phyloP scores from a whole-genome alignment of 306 rosid species.

The Medicago ruthenica region DNA sequence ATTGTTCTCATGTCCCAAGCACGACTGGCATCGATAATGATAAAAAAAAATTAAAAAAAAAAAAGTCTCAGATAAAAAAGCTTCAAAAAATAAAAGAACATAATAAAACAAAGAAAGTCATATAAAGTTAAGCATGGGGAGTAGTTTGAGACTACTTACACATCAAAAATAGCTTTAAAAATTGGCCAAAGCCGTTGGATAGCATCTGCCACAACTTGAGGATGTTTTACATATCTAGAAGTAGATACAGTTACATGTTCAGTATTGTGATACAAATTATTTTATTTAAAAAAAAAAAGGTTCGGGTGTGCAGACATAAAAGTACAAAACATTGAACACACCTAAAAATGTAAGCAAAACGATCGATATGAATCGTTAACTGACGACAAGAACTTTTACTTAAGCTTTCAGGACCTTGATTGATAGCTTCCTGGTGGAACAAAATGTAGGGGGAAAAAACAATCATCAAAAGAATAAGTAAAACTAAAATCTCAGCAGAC shows the following conservation, averaged over 20 bases:
- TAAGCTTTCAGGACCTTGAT: slow-evolving; percentile 79
- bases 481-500: slow-evolving; percentile 21
- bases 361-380: slow-evolving; percentile 93
- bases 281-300: slow-evolving; percentile 2
- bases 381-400: slow-evolving; percentile 85
- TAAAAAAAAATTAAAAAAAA: too few species aligned
- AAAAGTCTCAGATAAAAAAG: slow-evolving; percentile 36
- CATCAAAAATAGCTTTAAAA: slow-evolving; percentile 94
- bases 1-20: slow-evolving; percentile 99
- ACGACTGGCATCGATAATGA: slow-evolving; percentile 66
- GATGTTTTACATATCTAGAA: slow-evolving; percentile 87
- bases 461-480: slow-evolving; percentile 36
- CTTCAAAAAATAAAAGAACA: slow-evolving; percentile 8
- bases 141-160: slow-evolving; percentile 63
- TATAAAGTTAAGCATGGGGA: slow-evolving; percentile 19
- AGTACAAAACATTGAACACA: slow-evolving; percentile 43
- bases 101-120: slow-evolving; percentile 5
- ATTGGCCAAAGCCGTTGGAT: slow-evolving; percentile 95
- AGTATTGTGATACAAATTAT: slow-evolving; percentile 28
- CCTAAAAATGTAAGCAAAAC: slow-evolving; percentile 98
- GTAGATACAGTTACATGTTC: slow-evolving; percentile 44
- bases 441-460: slow-evolving; percentile 42
- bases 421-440: slow-evolving; percentile 78
- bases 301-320: slow-evolving; percentile 32
- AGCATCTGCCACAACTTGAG: slow-evolving; percentile 98